A percentile compares a stretch with the other conserved stretches of the same genome.
Evolutionary conservation across 2,329 filamentous ascomycete genomes (phyloP).

Genomic region (Penicillium sp.): DNA sequence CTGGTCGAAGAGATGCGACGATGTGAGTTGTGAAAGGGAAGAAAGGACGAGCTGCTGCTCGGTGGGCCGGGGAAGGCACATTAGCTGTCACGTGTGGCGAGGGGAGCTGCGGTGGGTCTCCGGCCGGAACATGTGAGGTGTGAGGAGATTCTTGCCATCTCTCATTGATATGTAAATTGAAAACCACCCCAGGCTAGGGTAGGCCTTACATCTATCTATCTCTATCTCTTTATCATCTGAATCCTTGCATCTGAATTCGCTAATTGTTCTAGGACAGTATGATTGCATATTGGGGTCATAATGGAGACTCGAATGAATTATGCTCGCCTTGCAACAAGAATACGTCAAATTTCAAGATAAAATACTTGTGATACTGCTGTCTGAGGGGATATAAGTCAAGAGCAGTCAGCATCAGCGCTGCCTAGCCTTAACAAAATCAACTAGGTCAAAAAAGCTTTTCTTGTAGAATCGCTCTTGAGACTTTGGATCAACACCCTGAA

Average conservation of each 20-base stretch:
- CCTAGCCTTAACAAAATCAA: conserved; percentile 55
- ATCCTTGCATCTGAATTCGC: not conserved
- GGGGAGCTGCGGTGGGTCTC: not conserved
- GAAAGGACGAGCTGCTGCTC: not conserved
- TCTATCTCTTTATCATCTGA: not conserved
- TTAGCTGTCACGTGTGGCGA: not conserved
- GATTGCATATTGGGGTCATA: not conserved
- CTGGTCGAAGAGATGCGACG: not conserved
- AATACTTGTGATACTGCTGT: too few species aligned
- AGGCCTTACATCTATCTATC: too few species aligned
- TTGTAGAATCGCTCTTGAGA: conserved; percentile 60
- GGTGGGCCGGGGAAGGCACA: conserved; percentile 1
- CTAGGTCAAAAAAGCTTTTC: conserved; percentile 64
- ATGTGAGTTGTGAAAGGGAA: not conserved
- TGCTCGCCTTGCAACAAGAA: too few species aligned
- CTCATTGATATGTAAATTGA: not conserved
- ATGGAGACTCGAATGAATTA: too few species aligned
- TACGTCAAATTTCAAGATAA: not conserved
- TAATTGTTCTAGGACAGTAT: not conserved
- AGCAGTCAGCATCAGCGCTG: conserved; percentile 1
- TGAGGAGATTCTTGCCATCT: not conserved
- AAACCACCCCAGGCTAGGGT: not conserved
- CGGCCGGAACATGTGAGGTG: too few species aligned
- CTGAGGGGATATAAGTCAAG: too few species aligned
- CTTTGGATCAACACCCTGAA: conserved; percentile 63